These are phyloP conservation scores for Phytopythium mirpurense DNA, from an alignment of 352 stramenopile species.

Conservation along the genomic window DNA sequence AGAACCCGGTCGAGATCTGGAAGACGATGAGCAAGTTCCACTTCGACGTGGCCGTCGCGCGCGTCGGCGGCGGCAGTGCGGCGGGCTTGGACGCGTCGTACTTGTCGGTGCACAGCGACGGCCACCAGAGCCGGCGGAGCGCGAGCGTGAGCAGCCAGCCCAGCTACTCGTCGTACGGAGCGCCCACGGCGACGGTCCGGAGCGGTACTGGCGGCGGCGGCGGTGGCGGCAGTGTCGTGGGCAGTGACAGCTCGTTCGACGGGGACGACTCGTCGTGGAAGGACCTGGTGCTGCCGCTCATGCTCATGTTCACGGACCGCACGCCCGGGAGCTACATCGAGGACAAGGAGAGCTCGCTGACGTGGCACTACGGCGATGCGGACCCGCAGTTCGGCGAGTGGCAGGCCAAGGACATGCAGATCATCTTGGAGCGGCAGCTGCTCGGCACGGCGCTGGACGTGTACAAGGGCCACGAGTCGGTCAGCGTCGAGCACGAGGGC, in stretches of 20 bases:
- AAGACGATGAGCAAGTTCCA: conserved; percentile 87
- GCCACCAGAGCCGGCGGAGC: conserved; percentile 22
- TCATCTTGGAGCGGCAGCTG: conserved; percentile 82
- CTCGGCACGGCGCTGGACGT: conserved; percentile 84
- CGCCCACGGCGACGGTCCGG: conserved; percentile 11
- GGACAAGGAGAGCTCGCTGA: conserved; percentile 82
- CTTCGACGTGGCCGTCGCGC: conserved; percentile 44
- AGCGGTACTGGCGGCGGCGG: conserved; percentile 9
- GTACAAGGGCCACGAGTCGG: conserved; percentile 76
- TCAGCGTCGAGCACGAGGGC: conserved; percentile 77
- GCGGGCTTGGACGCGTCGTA: conserved; percentile 27
- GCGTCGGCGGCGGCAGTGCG: conserved; percentile 20
- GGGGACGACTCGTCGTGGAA: conserved; percentile 73
- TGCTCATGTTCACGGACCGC: conserved; percentile 72
- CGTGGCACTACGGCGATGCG: conserved; percentile 85
- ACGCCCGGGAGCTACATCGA: conserved; percentile 80
- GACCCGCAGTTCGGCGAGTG: conserved; percentile 84
- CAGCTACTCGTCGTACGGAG: conserved; percentile 29
- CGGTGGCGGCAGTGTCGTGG: conserved; percentile 17
- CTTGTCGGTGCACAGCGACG: conserved; percentile 26
- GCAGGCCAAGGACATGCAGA: conserved; percentile 89
- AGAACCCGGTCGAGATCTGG: conserved; percentile 63
- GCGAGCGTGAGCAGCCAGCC: conserved; percentile 45
- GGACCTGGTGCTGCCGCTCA: conserved; percentile 68
- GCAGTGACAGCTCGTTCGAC: conserved; percentile 43